Percentiles rank a stretch among this genome's conserved stretches.
These are phyloP conservation scores for Trichoderma sp. DNA, from an alignment of 2,329 filamentous ascomycete species.

Conservation along the genomic window DNA sequence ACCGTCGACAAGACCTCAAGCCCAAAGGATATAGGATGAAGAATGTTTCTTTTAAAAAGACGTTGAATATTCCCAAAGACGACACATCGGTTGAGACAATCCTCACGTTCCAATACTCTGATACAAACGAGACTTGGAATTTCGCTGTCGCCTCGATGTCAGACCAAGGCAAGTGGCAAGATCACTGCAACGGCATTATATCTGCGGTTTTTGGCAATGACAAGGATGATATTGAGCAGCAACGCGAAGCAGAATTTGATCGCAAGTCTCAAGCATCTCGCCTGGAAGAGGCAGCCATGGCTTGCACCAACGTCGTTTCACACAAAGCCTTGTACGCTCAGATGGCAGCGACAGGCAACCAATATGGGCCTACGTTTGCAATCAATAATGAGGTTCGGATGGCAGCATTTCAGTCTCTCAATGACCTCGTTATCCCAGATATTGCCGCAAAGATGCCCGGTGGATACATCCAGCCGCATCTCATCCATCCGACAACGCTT, in stretches of 20 bases:
- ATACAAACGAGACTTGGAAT: background rate
- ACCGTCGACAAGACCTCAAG: background rate
- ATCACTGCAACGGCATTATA: slow-evolving; percentile 3
- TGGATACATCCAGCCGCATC: slow-evolving; percentile 53
- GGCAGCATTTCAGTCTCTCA: slow-evolving; percentile 28
- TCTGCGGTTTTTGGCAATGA: background rate
- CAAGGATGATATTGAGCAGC: background rate
- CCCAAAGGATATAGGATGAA: background rate
- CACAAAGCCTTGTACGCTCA: background rate
- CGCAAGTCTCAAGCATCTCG: background rate
- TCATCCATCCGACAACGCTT: slow-evolving; percentile 59
- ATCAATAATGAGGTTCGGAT: background rate
- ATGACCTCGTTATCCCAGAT: slow-evolving; percentile 47
- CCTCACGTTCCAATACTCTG: background rate
- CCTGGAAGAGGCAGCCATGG: background rate
- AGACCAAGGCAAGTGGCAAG: slow-evolving; percentile 16
- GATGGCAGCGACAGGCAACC: slow-evolving; percentile 4
- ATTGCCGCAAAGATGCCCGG: slow-evolving; percentile 55
- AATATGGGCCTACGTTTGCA: slow-evolving; percentile 4
- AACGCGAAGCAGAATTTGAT: background rate
- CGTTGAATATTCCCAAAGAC: slow-evolving; percentile 4
- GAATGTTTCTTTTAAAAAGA: slow-evolving; percentile 11
- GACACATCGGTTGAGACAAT: background rate
- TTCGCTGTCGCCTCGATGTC: slow-evolving; percentile 6
- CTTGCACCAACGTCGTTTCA: background rate